Conservation (phyloP, 371 early-diverging fungal genomes). For the Lichtheimia ramosa region DNA sequence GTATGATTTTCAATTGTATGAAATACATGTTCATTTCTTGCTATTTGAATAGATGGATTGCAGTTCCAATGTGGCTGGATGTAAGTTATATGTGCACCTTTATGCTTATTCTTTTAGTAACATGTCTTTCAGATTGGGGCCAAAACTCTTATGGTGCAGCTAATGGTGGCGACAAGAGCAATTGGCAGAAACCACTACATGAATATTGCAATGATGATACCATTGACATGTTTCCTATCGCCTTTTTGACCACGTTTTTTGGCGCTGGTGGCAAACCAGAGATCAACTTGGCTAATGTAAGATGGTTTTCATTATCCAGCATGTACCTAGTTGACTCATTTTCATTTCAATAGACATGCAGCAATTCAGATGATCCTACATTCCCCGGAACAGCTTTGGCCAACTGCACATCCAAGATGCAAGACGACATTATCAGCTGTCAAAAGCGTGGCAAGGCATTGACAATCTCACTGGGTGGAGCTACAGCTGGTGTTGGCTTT, state of each 20-base stretch:
- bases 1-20: not conserved
- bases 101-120: not conserved
- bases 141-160: conserved; percentile 54
- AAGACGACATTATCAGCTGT: conserved; percentile 54
- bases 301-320: not conserved
- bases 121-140: conserved; percentile 41
- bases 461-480: conserved; percentile 61
- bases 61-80: conserved; percentile 43
- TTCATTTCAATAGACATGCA: conserved; percentile 22
- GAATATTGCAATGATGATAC: conserved; percentile 64
- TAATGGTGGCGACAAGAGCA: conserved; percentile 22
- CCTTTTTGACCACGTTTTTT: conserved; percentile 69
- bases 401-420: conserved; percentile 48
- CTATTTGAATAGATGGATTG: conserved; percentile 31
- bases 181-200: conserved; percentile 52
- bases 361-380: conserved; percentile 41
- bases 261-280: conserved; percentile 41
- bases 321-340: not conserved
- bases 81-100: conserved; percentile 21
- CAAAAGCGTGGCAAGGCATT: conserved; percentile 55
- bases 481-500: conserved; percentile 55
- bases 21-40: not conserved
- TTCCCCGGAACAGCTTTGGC: conserved; percentile 51
- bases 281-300: conserved; percentile 66
- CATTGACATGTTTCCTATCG: conserved; percentile 62